Conservation (phyloP, 176 grass and related monocot genomes). For the Puya raimondii region DNA sequence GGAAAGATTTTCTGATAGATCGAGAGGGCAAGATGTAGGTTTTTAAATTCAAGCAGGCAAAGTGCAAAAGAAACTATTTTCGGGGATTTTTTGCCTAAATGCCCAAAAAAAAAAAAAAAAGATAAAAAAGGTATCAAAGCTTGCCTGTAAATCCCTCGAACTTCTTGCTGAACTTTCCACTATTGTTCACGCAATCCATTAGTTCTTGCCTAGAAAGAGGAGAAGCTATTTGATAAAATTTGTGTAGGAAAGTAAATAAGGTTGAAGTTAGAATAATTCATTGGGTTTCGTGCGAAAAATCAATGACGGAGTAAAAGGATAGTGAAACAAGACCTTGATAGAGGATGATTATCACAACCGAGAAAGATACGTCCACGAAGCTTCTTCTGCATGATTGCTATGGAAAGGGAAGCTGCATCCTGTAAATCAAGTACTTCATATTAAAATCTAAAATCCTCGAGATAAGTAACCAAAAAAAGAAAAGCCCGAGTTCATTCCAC, state of each 20-base stretch:
- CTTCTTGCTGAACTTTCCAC: constrained; percentile 59
- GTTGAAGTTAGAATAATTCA: background rate
- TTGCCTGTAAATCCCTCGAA: constrained; percentile 79
- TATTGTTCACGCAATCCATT: constrained; percentile 69
- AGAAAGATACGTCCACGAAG: constrained; percentile 24
- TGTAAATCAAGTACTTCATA: constrained; percentile 1
- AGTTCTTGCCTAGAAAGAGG: constrained; percentile 64
- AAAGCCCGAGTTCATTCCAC: background rate
- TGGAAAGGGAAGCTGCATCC: constrained; percentile 41
- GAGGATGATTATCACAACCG: constrained; percentile 38
- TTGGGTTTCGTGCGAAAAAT: background rate
- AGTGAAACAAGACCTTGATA: constrained; percentile 29
- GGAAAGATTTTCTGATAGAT: too few species aligned
- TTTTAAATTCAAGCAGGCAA: too few species aligned
- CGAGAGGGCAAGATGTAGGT: too few species aligned
- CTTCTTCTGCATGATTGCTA: constrained; percentile 39
- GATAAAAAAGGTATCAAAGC: constrained; percentile 6
- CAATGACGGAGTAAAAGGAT: background rate
- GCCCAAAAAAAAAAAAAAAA: background rate
- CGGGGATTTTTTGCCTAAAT: too few species aligned
- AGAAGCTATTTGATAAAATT: background rate
- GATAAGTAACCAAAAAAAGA: background rate
- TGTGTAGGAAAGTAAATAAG: background rate
- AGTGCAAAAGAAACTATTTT: too few species aligned
- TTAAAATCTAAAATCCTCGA: too few species aligned